Evolutionary conservation across 2,329 filamentous ascomycete species (phyloP).

Genomic region (Verruconis gallopava): DNA sequence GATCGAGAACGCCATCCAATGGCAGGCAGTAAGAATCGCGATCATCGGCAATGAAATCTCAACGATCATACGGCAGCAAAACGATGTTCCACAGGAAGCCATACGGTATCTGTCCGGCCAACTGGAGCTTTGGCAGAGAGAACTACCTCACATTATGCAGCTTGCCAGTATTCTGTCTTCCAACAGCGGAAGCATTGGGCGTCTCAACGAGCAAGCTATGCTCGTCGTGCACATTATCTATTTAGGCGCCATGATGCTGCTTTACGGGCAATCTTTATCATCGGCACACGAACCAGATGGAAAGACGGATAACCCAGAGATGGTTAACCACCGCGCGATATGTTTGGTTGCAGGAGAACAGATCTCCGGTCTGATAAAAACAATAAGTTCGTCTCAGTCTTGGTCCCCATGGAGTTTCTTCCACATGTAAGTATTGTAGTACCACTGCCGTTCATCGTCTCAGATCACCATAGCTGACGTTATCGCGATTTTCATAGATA

Average conservation of each 20-base stretch:
- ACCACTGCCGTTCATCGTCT: no score
- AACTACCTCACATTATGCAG: conserved; percentile 1
- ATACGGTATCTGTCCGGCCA: conserved; percentile 1
- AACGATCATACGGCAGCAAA: background rate
- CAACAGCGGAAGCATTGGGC: background rate
- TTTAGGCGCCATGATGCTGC: conserved; percentile 1
- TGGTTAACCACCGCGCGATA: background rate
- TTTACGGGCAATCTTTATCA: conserved; percentile 2
- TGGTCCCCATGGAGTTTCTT: background rate
- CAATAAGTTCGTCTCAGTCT: background rate
- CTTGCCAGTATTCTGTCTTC: conserved; percentile 1
- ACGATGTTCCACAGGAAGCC: background rate
- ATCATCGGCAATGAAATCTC: conserved; percentile 5
- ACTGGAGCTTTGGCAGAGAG: conserved; percentile 3
- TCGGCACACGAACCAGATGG: background rate
- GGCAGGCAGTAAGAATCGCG: conserved; percentile 1
- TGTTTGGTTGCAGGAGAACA: conserved; percentile 1
- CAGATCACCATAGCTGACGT: no score
- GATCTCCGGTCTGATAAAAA: background rate
- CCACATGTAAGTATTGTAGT: no score
- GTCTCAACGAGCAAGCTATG: background rate
- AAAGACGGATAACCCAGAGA: background rate
- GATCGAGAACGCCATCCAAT: conserved; percentile 5
- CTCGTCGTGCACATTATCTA: conserved; percentile 2
- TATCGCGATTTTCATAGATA: no score